Base-by-base conservation (phyloP, 78 protist genomes). In the Chrysochromulina parva region DNA sequence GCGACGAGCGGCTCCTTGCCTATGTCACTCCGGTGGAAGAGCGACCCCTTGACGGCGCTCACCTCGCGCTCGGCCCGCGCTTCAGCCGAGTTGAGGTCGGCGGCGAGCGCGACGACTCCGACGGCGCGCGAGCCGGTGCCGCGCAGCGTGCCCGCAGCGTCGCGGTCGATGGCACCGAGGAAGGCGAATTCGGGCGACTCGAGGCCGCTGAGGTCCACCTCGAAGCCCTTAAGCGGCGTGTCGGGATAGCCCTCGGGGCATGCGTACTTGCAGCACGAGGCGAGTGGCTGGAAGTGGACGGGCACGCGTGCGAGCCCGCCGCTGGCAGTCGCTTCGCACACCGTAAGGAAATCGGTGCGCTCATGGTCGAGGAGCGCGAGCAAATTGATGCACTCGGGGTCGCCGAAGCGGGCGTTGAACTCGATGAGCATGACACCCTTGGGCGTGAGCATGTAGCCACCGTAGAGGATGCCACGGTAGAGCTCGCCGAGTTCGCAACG, bases 401-500 rank as follows among this genome's bases (percentile, higher is more conserved):
- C 88, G 65, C 88, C 88, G 52, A 82, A 28, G 20, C 88, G 88
- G 24, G 88, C 88, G 24, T 82, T 82, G 88, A 11, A 82, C 67
- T 82, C 88, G 69, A 82, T 82, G 26, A 82, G 57, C n/a, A 5
- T 11, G 28, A 50, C 53, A 9, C 88, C 88, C 28, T 26, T 1
- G 53, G 62, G 17, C 24, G 88, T 82, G 26, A n/a, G 53, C 73
- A 82, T 82, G 88, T 16, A 82, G 22, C 88, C 67, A n/a, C 88
- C 88, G 53, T 82, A 82, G 38, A 82, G 69, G 20, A 82, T 13
- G 3, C 88, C 88, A 26, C 85, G 85, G 85, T 76, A 48, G 58
- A 14, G 60, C 60, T 76, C 59, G 20, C 82, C 85, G 3, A 11
- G 1, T 59, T 48, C 85, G 48, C 26, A 20, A 3, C 16, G n/a